phyloP scores from a whole-genome alignment of 225 moss, liverwort and hornwort genomes.

The Climacium dendroides region DNA sequence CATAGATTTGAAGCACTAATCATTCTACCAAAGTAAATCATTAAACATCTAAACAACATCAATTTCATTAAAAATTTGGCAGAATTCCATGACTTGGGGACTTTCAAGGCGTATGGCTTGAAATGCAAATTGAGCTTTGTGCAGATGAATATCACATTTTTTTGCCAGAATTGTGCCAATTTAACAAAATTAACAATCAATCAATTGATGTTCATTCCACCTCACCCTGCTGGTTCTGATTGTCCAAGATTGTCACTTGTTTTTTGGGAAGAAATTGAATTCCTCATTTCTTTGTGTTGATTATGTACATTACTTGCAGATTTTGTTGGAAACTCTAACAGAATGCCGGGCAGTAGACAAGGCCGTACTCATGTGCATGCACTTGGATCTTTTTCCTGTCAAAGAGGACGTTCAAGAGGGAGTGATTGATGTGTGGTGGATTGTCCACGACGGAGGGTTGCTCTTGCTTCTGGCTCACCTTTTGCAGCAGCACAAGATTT shows the following conservation, averaged over 20 bases:
- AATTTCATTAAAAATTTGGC: not conserved
- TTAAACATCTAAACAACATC: not conserved
- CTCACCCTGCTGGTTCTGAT: not conserved
- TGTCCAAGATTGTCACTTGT: not conserved
- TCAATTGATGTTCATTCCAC: not conserved
- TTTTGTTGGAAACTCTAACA: slow-evolving; percentile 69
- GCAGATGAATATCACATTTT: not conserved
- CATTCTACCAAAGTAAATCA: not conserved
- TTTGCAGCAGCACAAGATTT: slow-evolving; percentile 69
- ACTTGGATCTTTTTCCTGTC: slow-evolving; percentile 61
- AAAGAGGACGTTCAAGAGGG: slow-evolving; percentile 69
- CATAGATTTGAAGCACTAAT: not conserved
- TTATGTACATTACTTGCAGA: slow-evolving; percentile 7
- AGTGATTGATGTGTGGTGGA: slow-evolving; percentile 93
- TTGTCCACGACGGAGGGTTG: slow-evolving; percentile 93
- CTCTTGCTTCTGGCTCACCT: slow-evolving; percentile 87
- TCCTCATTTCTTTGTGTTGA: not conserved
- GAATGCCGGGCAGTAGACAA: slow-evolving; percentile 85
- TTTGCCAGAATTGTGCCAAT: not conserved
- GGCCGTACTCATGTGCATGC: slow-evolving; percentile 83
- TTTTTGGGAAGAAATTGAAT: not conserved
- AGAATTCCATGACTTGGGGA: not conserved
- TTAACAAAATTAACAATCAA: not conserved
- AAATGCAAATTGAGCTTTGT: not conserved
- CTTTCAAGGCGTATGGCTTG: not conserved